Percentiles rank a stretch among this genome's conserved stretches.
These are phyloP conservation scores for Byssochlamys sp. DNA, from an alignment of 2,329 filamentous ascomycete species.

Conservation along the genomic window DNA sequence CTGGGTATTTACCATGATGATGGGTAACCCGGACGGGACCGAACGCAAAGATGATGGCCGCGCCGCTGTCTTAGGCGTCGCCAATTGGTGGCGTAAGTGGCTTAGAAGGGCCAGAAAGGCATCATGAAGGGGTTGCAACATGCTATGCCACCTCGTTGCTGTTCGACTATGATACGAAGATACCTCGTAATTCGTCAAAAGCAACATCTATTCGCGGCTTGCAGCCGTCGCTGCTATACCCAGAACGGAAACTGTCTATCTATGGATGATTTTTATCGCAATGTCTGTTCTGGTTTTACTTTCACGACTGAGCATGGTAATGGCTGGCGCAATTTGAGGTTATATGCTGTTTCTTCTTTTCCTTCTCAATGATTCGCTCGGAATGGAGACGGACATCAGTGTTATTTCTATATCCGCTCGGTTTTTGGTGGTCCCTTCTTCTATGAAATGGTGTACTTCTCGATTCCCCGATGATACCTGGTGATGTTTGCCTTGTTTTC, in stretches of 20 bases:
- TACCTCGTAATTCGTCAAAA: background rate
- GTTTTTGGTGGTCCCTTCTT: background rate
- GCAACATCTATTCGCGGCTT: background rate
- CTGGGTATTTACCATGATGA: slow-evolving; percentile 52
- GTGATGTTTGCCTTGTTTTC: background rate
- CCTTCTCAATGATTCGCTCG: background rate
- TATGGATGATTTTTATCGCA: background rate
- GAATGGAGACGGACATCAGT: background rate
- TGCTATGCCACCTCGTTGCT: background rate
- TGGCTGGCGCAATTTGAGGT: background rate
- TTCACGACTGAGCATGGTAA: background rate
- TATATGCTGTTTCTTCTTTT: background rate
- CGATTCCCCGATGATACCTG: slow-evolving; percentile 4
- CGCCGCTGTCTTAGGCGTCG: slow-evolving; percentile 49
- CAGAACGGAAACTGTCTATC: background rate
- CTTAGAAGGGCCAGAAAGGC: slow-evolving; percentile 29
- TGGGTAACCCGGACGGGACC: slow-evolving; percentile 53
- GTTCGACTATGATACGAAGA: background rate
- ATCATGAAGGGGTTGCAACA: slow-evolving; percentile 1
- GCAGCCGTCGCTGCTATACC: background rate
- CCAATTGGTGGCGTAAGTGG: slow-evolving; percentile 54
- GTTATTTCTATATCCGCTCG: background rate
- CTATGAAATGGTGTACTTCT: background rate
- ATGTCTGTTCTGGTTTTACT: background rate
- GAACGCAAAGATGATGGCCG: slow-evolving; percentile 53